These are phyloP conservation scores for Hura crepitans DNA, from an alignment of 441 rosid genomes.

Conservation along the genomic window DNA sequence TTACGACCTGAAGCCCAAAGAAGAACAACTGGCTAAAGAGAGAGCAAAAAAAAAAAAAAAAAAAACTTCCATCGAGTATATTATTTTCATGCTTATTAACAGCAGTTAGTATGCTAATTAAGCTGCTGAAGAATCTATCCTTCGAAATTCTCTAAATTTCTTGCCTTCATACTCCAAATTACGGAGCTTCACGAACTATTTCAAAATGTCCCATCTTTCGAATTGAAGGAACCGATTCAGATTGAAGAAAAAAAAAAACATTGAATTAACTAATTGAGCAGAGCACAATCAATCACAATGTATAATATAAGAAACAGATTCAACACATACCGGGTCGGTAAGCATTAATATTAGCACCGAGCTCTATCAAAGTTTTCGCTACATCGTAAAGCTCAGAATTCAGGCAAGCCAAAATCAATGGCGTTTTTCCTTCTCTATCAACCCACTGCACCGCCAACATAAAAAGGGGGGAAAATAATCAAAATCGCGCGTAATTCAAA, in stretches of 20 bases:
- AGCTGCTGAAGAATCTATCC: not conserved
- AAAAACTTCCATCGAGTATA: not conserved
- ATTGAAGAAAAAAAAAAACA: not conserved
- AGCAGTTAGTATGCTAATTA: not conserved
- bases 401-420: conserved; percentile 73
- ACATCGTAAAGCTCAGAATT: conserved; percentile 53
- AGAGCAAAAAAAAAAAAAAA: too few species aligned
- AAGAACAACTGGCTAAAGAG: not conserved
- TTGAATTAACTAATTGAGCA: not conserved
- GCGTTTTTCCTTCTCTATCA: conserved; percentile 85
- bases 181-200: not conserved
- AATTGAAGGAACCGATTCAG: not conserved
- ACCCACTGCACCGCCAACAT: conserved; percentile 51
- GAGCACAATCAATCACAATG: not conserved
- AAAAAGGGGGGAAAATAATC: not conserved
- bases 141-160: not conserved
- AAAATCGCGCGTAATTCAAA: conserved; percentile 14
- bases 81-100: not conserved
- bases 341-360: conserved; percentile 78
- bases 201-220: not conserved
- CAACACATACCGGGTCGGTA: conserved; percentile 62
- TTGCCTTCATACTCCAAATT: not conserved
- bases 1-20: conserved; percentile 51
- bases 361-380: conserved; percentile 70
- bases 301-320: not conserved